Percentiles rank a stretch among this genome's conserved stretches.
Evolutionary conservation across 2,329 filamentous ascomycete species (phyloP).

Genomic region (Epicoccum nigrum): DNA sequence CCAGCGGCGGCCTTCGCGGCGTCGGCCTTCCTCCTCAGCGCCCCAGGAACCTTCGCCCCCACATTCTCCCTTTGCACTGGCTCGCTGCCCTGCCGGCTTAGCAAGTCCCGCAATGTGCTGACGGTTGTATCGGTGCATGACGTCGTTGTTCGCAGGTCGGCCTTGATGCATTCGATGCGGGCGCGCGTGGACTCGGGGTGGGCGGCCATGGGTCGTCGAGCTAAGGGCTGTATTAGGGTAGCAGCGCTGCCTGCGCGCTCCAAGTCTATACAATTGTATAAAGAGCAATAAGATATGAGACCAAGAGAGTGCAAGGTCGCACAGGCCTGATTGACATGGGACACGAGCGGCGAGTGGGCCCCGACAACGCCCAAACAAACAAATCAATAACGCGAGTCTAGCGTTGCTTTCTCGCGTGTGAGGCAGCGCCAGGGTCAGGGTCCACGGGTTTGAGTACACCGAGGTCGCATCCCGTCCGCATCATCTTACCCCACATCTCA

Average conservation of each 20-base stretch:
- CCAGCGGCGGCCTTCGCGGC: slow-evolving; percentile 33
- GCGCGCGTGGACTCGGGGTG: slow-evolving; percentile 48
- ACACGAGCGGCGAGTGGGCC: slow-evolving; percentile 1
- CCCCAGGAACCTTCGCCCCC: slow-evolving; percentile 34
- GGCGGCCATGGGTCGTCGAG: slow-evolving; percentile 34
- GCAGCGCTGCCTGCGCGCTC: slow-evolving; percentile 17
- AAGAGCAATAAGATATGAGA: slow-evolving; percentile 12
- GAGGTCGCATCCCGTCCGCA: slow-evolving; percentile 2
- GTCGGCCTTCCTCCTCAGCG: slow-evolving; percentile 37
- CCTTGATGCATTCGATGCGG: slow-evolving; percentile 56
- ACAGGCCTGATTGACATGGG: slow-evolving; percentile 5
- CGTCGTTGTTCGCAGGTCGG: slow-evolving; percentile 53
- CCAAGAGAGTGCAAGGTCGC: slow-evolving; percentile 8
- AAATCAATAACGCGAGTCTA: slow-evolving; percentile 16
- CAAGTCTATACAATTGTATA: slow-evolving; percentile 9
- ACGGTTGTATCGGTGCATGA: slow-evolving; percentile 58
- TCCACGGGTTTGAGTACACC: slow-evolving; percentile 2
- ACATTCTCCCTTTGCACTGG: slow-evolving; percentile 40
- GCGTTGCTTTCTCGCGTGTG: too few species aligned
- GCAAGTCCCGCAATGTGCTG: slow-evolving; percentile 54
- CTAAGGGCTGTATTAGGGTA: slow-evolving; percentile 14
- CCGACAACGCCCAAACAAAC: slow-evolving; percentile 11
- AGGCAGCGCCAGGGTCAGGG: too few species aligned
- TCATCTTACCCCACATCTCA: slow-evolving; percentile 14
- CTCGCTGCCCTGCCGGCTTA: slow-evolving; percentile 47